phyloP scores from a whole-genome alignment of 2,329 filamentous ascomycete species.

The Talaromyces sp. region DNA sequence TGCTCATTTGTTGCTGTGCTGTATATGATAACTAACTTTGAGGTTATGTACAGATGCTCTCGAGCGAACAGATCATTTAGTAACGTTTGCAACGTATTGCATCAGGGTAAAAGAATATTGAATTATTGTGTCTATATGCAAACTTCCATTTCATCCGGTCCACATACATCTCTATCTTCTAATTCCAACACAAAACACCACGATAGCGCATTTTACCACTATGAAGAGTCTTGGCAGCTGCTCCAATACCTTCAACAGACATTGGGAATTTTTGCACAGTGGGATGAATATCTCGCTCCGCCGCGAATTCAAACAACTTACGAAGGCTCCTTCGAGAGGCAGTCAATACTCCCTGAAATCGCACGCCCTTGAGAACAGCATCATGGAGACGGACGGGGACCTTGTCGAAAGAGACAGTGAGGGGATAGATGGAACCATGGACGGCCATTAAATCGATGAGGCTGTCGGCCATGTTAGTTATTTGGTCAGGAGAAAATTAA shows the following conservation, averaged over 20 bases:
- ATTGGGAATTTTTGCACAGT: slow-evolving; percentile 7
- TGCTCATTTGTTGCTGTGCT: too few relatives aligned
- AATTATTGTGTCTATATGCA: not conserved
- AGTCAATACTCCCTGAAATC: slow-evolving; percentile 9
- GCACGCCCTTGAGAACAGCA: slow-evolving; percentile 1
- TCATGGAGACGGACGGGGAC: slow-evolving; percentile 5
- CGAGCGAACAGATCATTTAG: too few relatives aligned
- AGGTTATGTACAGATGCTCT: too few relatives aligned
- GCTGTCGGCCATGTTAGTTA: not conserved
- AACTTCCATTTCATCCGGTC: not conserved
- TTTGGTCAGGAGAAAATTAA: too few relatives aligned
- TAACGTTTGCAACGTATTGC: not conserved
- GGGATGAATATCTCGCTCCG: slow-evolving; percentile 4
- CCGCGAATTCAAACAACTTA: slow-evolving; percentile 1
- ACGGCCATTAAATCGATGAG: slow-evolving; percentile 6
- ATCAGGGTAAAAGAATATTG: not conserved
- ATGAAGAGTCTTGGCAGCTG: not conserved
- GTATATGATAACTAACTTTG: too few relatives aligned
- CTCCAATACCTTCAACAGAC: slow-evolving; percentile 1
- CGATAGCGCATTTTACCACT: slow-evolving; percentile 10
- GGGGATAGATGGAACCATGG: slow-evolving; percentile 11
- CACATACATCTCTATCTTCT: not conserved
- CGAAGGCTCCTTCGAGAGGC: slow-evolving; percentile 5
- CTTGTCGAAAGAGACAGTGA: slow-evolving; percentile 5
- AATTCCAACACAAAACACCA: not conserved